These are phyloP conservation scores for Pilasporangium apinafurcum DNA, from an alignment of 352 stramenopile genomes.

Conservation along the genomic window DNA sequence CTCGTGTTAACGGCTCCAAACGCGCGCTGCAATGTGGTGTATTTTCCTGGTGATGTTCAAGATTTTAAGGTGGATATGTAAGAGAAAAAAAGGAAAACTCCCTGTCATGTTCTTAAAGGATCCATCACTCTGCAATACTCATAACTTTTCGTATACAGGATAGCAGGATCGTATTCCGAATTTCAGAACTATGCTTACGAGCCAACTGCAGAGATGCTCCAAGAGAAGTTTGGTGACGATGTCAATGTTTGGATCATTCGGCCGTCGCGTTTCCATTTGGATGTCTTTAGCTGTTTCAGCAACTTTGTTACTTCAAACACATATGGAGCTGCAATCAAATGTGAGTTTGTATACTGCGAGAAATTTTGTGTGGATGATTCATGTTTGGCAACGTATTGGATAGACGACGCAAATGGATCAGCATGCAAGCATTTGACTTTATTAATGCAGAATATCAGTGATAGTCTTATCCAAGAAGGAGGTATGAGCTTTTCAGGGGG, in stretches of 20 bases:
- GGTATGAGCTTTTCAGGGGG: too few relatives aligned
- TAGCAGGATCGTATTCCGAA: slow-evolving; percentile 22
- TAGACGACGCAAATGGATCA: slow-evolving; percentile 24
- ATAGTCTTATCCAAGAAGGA: slow-evolving; percentile 2
- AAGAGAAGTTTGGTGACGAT: slow-evolving; percentile 37
- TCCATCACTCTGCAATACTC: not conserved
- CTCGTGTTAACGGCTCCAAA: slow-evolving; percentile 23
- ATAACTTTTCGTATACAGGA: slow-evolving; percentile 9
- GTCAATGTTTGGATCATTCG: slow-evolving; percentile 59
- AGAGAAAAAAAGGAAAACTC: too few relatives aligned
- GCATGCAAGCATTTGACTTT: slow-evolving; percentile 30
- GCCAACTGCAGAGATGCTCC: slow-evolving; percentile 26
- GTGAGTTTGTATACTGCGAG: too few relatives aligned
- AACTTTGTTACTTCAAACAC: slow-evolving; percentile 54
- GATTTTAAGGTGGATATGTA: slow-evolving; percentile 47
- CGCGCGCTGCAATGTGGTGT: slow-evolving; percentile 39
- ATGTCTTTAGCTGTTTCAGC: slow-evolving; percentile 55
- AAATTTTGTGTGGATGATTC: not conserved
- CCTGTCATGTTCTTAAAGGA: too few relatives aligned
- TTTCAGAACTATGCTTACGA: slow-evolving; percentile 60
- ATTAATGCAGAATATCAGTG: slow-evolving; percentile 28
- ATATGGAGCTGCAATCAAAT: slow-evolving; percentile 39
- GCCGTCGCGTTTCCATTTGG: slow-evolving; percentile 29
- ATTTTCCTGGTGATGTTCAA: slow-evolving; percentile 66
- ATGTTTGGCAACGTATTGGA: not conserved